phyloP scores from a whole-genome alignment of 2,329 filamentous ascomycete species.

The Ophiostoma triangulosporum region DNA sequence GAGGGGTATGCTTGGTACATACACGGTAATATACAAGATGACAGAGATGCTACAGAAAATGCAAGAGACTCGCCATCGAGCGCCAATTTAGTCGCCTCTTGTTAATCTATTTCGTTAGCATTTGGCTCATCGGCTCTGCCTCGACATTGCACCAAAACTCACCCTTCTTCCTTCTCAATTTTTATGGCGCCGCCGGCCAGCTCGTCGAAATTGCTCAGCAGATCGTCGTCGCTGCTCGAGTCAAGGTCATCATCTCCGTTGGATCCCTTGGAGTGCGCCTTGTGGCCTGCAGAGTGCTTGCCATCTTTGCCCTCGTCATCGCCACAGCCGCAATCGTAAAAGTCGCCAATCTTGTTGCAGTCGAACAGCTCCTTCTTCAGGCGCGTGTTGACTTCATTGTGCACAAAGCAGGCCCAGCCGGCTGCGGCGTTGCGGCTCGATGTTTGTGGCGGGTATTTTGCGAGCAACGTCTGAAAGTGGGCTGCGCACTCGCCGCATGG shows the following conservation, averaged over 20 bases:
- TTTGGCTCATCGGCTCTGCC: too few relatives aligned
- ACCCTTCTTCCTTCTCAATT: constrained; percentile 17
- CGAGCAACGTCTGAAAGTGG: constrained; percentile 50
- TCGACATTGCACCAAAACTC: too few relatives aligned
- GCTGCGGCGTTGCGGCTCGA: constrained; percentile 49
- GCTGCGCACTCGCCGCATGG: constrained; percentile 56
- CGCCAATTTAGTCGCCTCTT: neutral
- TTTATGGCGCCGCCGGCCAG: constrained; percentile 5
- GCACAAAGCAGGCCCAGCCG: constrained; percentile 54
- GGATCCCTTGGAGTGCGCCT: constrained; percentile 1
- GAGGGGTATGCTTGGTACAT: too few relatives aligned
- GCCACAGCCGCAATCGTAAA: constrained; percentile 59
- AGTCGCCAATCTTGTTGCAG: constrained; percentile 54
- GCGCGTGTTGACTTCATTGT: constrained; percentile 54
- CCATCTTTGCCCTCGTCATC: constrained; percentile 46
- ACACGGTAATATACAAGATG: too few relatives aligned
- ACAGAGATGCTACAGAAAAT: neutral
- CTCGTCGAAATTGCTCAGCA: constrained; percentile 2
- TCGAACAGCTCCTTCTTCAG: constrained; percentile 50
- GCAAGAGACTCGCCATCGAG: neutral
- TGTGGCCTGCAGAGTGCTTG: neutral
- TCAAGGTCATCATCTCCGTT: constrained; percentile 17
- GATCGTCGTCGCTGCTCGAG: constrained; percentile 15
- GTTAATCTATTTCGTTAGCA: neutral
- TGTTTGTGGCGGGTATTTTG: constrained; percentile 51